Evolutionary conservation across 768 basidiomycete genomes (phyloP).

Genomic region (Macrolepiota albuminosa): DNA sequence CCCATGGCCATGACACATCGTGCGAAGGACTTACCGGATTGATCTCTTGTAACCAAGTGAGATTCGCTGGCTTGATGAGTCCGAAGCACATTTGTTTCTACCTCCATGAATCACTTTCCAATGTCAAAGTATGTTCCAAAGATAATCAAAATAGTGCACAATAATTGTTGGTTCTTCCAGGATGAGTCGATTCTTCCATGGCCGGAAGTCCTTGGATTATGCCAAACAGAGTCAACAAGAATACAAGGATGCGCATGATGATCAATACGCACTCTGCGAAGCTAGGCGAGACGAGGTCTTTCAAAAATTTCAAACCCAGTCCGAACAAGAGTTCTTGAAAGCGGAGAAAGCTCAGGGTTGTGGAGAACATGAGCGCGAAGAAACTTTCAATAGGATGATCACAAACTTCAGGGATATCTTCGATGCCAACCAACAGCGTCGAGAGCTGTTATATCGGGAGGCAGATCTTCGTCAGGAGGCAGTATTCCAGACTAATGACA

Average conservation of each 20-base stretch:
- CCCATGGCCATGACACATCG: too few species aligned
- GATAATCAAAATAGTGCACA: not conserved
- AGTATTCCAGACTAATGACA: not conserved
- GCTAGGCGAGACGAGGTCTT: not conserved
- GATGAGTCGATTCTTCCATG: not conserved
- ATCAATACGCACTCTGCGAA: not conserved
- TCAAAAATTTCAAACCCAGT: not conserved
- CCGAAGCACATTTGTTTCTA: not conserved
- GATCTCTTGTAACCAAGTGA: not conserved
- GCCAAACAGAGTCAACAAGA: not conserved
- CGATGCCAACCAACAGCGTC: not conserved
- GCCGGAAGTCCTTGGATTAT: not conserved
- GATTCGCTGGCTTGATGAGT: not conserved
- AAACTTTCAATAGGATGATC: slow-evolving; percentile 1
- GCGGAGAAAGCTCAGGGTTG: not conserved
- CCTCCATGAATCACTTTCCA: not conserved
- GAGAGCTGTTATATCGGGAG: not conserved
- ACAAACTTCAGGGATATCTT: not conserved
- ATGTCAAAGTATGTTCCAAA: too few species aligned
- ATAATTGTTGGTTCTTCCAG: not conserved
- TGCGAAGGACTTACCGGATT: too few species aligned
- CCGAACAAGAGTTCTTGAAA: not conserved
- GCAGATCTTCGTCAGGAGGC: not conserved
- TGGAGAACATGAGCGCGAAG: slow-evolving; percentile 1
- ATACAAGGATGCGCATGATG: not conserved